These are phyloP conservation scores for Bertia moriformis DNA, from an alignment of 2,329 filamentous ascomycete species.

Conservation along the genomic window DNA sequence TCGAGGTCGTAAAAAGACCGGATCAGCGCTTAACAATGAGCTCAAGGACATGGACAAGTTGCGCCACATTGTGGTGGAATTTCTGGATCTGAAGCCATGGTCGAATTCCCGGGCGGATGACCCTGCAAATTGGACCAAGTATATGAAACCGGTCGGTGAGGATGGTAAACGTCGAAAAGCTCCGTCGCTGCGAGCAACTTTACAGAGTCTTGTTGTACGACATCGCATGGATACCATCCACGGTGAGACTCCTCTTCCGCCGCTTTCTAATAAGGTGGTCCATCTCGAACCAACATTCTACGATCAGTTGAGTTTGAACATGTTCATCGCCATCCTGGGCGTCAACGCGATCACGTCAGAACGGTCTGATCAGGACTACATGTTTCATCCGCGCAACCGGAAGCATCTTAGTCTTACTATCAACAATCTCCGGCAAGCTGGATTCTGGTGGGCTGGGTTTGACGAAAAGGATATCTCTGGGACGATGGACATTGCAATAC, in stretches of 20 bases:
- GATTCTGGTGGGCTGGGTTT: conserved; percentile 44
- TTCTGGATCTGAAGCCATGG: conserved; percentile 1
- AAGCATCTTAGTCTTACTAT: conserved; percentile 37
- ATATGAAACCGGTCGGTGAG: neutral
- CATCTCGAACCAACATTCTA: conserved; percentile 45
- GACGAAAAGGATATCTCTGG: conserved; percentile 28
- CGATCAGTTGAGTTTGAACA: conserved; percentile 46
- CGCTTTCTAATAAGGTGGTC: conserved; percentile 37
- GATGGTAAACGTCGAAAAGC: conserved; percentile 7
- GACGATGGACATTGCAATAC: conserved; percentile 27
- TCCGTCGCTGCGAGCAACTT: conserved; percentile 32
- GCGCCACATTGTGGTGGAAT: neutral
- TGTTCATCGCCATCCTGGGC: conserved; percentile 42
- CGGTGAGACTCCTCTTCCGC: conserved; percentile 38
- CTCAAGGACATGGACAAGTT: neutral
- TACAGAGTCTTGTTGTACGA: conserved; percentile 44
- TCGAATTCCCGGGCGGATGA: neutral
- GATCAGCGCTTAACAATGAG: neutral
- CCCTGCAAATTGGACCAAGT: conserved; percentile 1
- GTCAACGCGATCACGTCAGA: conserved; percentile 53
- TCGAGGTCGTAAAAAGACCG: neutral
- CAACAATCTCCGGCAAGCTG: conserved; percentile 43
- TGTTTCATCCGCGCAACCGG: conserved; percentile 44
- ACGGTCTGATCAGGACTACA: conserved; percentile 43
- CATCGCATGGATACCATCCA: conserved; percentile 45